Base-by-base conservation (phyloP, 1,284 basidiomycete genomes). In the Nidula niveotomentosa region DNA sequence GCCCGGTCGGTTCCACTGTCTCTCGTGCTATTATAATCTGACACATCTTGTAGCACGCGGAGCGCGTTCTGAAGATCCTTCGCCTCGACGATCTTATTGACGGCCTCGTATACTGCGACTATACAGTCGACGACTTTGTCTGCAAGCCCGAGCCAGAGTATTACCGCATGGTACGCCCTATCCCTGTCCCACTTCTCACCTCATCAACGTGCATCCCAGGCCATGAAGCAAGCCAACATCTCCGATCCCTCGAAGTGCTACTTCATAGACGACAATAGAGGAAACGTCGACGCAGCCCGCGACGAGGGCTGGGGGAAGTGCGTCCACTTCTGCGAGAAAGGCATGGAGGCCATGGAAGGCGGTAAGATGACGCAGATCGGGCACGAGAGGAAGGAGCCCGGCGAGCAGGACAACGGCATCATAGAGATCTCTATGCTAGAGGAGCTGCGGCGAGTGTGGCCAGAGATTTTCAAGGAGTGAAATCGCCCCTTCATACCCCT, bases 111-210 rank as follows among this genome's bases (percentile, higher is more conserved):
- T 96, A 78, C 65, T 96, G 93, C 65, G 86, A 96, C 71, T 96
- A 96, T 61, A 71, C 77, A 7, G 63, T 83, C 39, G 76, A 80
- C 12, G 69, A 88, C 57, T 93, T 96, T 69, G 77, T 79, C 5
- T 94, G 93, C 76, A 96, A 96, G 65, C 93, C 93, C 8, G 91
- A 95, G 60, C 68, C 81, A 1, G 78, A 82, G 53, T 93, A 78
- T 65, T 94, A 89, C 62, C 65, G 75, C 44, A 73, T 81, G 67
- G 91, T 90, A 57, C 49, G 7, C 39, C 34, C 39, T 50, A 15
- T 36, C 13, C 35, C 9, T 10, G 43, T 18, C 8, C 17, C 41
- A 33, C 15, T 45, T 23, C 41, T n/a, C 18, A 36, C 34, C 49
- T 59, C 36, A 56, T 36, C 23, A 2, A 37, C 41, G 53, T 50